These are phyloP conservation scores for Mychonastes homosphaera DNA, from an alignment of 139 green algal species.

Conservation along the genomic window DNA sequence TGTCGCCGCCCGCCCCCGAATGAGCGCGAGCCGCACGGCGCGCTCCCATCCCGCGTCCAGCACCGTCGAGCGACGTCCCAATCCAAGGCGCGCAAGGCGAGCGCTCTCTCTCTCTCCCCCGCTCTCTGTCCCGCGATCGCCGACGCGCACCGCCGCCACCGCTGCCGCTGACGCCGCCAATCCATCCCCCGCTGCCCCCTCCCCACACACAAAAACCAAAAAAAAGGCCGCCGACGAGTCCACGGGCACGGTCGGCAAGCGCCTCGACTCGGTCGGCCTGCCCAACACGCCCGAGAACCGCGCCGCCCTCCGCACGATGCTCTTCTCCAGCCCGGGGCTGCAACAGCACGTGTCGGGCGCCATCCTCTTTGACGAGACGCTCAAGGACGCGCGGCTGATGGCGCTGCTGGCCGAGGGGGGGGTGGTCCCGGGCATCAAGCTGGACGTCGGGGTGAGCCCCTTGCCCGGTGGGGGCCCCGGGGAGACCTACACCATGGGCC, in stretches of 20 bases:
- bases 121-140: neutral
- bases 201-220: too few relatives aligned
- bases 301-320: conserved; percentile 57
- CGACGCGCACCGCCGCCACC: neutral
- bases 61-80: too few relatives aligned
- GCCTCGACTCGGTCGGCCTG: conserved; percentile 63
- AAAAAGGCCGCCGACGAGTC: conserved; percentile 13
- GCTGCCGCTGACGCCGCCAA: neutral
- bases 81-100: too few relatives aligned
- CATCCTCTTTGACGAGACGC: conserved; percentile 92
- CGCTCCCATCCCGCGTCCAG: too few relatives aligned
- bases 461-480: conserved; percentile 20
- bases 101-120: too few relatives aligned
- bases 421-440: conserved; percentile 84
- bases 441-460: conserved; percentile 41
- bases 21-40: too few relatives aligned
- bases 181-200: neutral
- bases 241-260: conserved; percentile 9
- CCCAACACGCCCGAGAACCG: conserved; percentile 98
- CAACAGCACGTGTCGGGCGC: conserved; percentile 61
- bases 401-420: conserved; percentile 44
- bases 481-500: conserved; percentile 38
- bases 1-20: too few relatives aligned
- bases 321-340: conserved; percentile 39
- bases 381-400: conserved; percentile 66